Evolutionary conservation across 2,329 filamentous ascomycete species (phyloP).

Genomic region (Monosporascus sp.): DNA sequence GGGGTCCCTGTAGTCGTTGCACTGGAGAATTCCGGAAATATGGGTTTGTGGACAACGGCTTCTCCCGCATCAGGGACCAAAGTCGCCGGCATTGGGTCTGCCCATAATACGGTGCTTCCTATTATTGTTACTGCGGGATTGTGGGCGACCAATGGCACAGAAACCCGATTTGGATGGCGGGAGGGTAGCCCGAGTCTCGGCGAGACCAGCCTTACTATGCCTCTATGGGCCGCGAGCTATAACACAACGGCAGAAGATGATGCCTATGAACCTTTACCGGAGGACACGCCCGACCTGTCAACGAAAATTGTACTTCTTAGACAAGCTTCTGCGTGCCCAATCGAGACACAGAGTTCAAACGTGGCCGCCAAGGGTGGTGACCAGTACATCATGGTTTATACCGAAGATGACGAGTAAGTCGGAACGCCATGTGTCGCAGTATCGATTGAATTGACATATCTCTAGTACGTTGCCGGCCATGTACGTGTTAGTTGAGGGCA

Average conservation of each 20-base stretch:
- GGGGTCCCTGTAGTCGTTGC: slow-evolving; percentile 36
- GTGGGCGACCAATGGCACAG: neutral
- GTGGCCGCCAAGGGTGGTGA: slow-evolving; percentile 35
- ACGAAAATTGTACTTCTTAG: slow-evolving; percentile 35
- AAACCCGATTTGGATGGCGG: slow-evolving; percentile 10
- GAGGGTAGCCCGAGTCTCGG: slow-evolving; percentile 8
- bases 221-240: slow-evolving; percentile 25
- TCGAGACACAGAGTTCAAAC: slow-evolving; percentile 33
- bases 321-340: slow-evolving; percentile 28
- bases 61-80: slow-evolving; percentile 8
- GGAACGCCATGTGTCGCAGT: neutral
- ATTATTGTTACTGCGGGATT: slow-evolving; percentile 3
- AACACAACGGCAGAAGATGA: slow-evolving; percentile 14
- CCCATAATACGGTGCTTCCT: slow-evolving; percentile 10
- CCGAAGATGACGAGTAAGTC: slow-evolving; percentile 13
- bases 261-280: slow-evolving; percentile 32
- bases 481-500: neutral
- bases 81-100: slow-evolving; percentile 8
- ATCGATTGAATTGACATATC: slow-evolving; percentile 1
- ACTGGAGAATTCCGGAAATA: slow-evolving; percentile 35
- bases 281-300: slow-evolving; percentile 34
- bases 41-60: slow-evolving; percentile 9
- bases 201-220: slow-evolving; percentile 8
- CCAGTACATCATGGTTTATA: slow-evolving; percentile 37
- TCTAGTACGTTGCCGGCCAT: neutral